phyloP scores from a whole-genome alignment of 1,139 yeast genomes.

The Nakaseomyces nivariensis region DNA sequence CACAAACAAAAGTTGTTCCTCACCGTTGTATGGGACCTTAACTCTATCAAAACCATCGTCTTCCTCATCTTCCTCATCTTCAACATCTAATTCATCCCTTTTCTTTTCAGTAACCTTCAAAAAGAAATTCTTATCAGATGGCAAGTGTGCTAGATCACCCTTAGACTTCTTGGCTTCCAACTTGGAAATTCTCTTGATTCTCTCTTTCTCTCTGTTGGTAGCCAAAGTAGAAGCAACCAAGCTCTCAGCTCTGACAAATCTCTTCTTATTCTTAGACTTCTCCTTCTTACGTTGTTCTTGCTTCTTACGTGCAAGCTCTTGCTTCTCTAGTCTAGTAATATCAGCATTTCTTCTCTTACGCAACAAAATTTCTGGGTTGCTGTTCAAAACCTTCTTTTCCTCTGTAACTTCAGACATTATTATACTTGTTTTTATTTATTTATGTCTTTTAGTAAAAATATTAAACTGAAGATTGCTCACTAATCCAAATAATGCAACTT shows the following conservation, averaged over 20 bases:
- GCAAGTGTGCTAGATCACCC: constrained; percentile 19
- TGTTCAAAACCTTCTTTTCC: constrained; percentile 33
- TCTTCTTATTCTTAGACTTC: constrained; percentile 36
- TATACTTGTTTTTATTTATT: too few species aligned
- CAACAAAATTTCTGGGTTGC: constrained; percentile 66
- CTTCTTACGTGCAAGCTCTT: constrained; percentile 36
- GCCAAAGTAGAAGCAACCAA: constrained; percentile 57
- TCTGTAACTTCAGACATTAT: not conserved
- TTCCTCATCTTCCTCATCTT: constrained; percentile 22
- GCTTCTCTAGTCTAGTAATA: constrained; percentile 56
- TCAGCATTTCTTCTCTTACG: constrained; percentile 73
- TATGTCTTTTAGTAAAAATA: too few species aligned
- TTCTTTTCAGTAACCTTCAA: constrained; percentile 22
- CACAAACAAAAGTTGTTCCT: constrained; percentile 49
- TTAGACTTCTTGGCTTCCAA: constrained; percentile 32
- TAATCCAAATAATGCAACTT: too few species aligned
- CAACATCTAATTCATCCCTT: constrained; percentile 7
- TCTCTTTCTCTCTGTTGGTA: constrained; percentile 53
- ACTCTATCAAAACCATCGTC: constrained; percentile 30
- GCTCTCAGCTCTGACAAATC: constrained; percentile 64
- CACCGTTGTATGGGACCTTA: constrained; percentile 30
- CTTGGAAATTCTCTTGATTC: constrained; percentile 53
- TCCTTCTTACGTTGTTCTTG: constrained; percentile 37
- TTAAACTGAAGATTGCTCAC: too few species aligned
- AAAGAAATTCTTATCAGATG: constrained; percentile 24